These are phyloP conservation scores for Glutinoglossum americanum DNA, from an alignment of 495 filamentous ascomycete species.

Conservation along the genomic window DNA sequence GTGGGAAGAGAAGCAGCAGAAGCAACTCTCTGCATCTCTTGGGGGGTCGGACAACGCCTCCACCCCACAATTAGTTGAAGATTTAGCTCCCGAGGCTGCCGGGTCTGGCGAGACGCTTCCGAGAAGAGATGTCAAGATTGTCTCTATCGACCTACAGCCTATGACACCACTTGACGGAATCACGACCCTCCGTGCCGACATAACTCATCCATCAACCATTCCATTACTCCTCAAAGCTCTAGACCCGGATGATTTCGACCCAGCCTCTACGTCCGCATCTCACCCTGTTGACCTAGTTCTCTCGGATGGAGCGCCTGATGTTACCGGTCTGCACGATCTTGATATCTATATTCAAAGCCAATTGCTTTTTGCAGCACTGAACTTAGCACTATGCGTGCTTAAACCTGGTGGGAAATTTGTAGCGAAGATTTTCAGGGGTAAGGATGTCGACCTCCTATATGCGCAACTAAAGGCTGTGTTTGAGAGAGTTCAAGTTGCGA, in stretches of 20 bases:
- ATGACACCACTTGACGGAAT: constrained; percentile 88
- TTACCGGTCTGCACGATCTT: constrained; percentile 87
- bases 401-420: constrained; percentile 89
- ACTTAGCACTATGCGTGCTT: constrained; percentile 76
- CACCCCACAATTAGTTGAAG: too few species aligned
- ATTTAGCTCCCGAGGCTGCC: too few species aligned
- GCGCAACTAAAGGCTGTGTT: constrained; percentile 85
- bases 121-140: constrained; percentile 67
- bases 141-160: constrained; percentile 85
- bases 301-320: constrained; percentile 87
- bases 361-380: constrained; percentile 79
- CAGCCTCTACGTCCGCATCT: constrained; percentile 24
- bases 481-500: constrained; percentile 67
- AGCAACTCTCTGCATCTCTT: neutral
- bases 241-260: constrained; percentile 47
- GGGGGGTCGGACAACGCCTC: neutral
- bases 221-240: constrained; percentile 69
- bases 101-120: constrained; percentile 22
- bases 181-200: constrained; percentile 76
- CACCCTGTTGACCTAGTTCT: constrained; percentile 80
- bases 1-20: constrained; percentile 40
- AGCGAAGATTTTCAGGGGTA: constrained; percentile 88
- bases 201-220: constrained; percentile 89
- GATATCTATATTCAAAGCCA: constrained; percentile 97
- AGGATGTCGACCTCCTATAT: constrained; percentile 81